Percentiles rank a stretch among this genome's conserved stretches.
Conservation (phyloP, 768 basidiomycete species). For the Mycena maculata region DNA sequence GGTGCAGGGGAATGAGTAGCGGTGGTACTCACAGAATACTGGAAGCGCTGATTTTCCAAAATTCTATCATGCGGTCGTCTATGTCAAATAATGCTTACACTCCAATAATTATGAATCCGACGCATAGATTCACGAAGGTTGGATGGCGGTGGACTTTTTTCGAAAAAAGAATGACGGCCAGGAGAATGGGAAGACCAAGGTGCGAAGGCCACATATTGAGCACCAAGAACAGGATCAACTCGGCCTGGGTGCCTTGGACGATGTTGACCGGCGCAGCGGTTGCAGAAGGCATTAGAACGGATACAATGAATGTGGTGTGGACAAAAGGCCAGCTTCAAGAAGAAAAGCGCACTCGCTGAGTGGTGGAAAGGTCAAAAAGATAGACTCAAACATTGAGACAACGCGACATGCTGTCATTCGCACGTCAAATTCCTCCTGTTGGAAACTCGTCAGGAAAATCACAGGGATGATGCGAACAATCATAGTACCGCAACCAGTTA, state of each 20-base stretch:
- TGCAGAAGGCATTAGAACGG: constrained; percentile 16
- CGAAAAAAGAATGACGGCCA: constrained; percentile 53
- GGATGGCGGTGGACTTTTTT: constrained; percentile 57
- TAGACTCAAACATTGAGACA: no score
- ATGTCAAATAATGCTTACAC: constrained; percentile 45
- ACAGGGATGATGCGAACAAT: neutral
- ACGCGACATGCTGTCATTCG: no score
- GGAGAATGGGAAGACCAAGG: constrained; percentile 58
- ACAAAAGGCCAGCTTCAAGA: constrained; percentile 29
- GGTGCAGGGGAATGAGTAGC: neutral
- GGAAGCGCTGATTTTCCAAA: constrained; percentile 46
- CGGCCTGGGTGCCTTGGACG: constrained; percentile 21
- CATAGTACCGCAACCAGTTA: no score
- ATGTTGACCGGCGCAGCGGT: constrained; percentile 19
- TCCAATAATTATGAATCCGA: constrained; percentile 59
- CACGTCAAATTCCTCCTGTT: neutral
- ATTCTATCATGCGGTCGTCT: neutral
- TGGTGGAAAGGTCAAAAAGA: constrained; percentile 24
- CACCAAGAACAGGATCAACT: constrained; percentile 34
- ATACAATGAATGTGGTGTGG: constrained; percentile 22
- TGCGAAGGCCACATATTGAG: constrained; percentile 64
- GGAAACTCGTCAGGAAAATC: neutral
- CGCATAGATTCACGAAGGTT: constrained; percentile 59
- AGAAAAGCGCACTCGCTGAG: constrained; percentile 31
- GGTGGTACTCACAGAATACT: constrained; percentile 51